Evolutionary conservation across 805 yeast genomes (phyloP), one percentile per base, ranked within the genome.

Genomic region (Candida rishiriensis): DNA sequence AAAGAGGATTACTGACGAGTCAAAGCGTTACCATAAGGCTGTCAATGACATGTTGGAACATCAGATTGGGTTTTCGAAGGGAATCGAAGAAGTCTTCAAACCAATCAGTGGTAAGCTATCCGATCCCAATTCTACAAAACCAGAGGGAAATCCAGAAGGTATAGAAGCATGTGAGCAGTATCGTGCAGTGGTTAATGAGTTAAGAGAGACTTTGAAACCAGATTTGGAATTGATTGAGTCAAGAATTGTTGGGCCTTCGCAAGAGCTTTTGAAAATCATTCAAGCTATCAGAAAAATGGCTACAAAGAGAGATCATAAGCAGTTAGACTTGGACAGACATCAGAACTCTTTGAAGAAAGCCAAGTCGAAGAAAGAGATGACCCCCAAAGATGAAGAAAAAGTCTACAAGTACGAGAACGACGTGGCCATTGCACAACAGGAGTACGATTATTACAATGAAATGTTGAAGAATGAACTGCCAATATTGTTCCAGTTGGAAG

Each of bases 131-230:
- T 79, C 93, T 8, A 66, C 88, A 2, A 76, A 80, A 38, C 90
- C 90, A 0, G 99, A 93, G 62, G 97, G 95, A 54, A 90, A 90
- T 60, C 97, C 97, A 3, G 95, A 93, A 42, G 99, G 98, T 55
- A 88, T 93, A 53, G 82, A 85, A 58, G 99, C 99, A 1, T 80
- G 95, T 57, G 96, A 86, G 60, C 95, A 85, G 62, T 93, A 90
- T 66, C 75, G 95, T 46, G 95, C 78, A 36, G 84, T 89, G 44
- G 97, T 93, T 32, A 77, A 79, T 40, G 97, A 90, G 48, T 71
- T 93, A 55, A 93, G 90, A 67, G 82, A 79, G 43, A 81, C 88
- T 2, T 71, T 93, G 58, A 85, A 88, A 60, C 99, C 99, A 0
- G 99, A 93, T 63, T 73, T 93, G 62, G 95, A 88, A 55, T 76